Percentiles rank a stretch among this genome's conserved stretches.
phyloP scores from a whole-genome alignment of 441 rosid species.

The Erodium trifolium region DNA sequence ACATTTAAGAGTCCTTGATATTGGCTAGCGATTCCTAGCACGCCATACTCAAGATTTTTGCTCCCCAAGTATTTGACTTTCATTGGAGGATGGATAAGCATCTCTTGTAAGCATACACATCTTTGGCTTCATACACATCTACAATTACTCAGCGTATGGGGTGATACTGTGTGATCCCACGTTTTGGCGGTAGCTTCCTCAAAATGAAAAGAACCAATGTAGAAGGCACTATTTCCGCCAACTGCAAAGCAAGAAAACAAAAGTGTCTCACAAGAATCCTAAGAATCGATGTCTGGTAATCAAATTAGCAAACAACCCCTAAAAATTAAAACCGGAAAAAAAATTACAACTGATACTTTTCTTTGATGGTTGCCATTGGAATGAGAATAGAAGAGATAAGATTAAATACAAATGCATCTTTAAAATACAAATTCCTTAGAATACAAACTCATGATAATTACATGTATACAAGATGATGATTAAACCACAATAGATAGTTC shows the following conservation, averaged over 20 bases:
- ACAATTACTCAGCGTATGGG: constrained; percentile 44
- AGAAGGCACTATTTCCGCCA: constrained; percentile 82
- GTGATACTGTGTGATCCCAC: constrained; percentile 68
- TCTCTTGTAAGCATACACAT: constrained; percentile 11
- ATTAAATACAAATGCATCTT: no score
- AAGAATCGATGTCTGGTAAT: background rate
- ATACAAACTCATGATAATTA: no score
- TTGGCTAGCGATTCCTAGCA: background rate
- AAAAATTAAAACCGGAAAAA: no score
- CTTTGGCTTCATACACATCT: constrained; percentile 9
- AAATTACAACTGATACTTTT: no score
- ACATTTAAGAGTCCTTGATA: constrained; percentile 13
- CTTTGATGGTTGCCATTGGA: no score
- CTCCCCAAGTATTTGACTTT: constrained; percentile 7
- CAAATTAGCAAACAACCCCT: background rate
- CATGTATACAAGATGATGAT: no score
- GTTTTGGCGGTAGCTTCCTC: constrained; percentile 83
- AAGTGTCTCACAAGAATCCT: background rate
- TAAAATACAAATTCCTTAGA: no score
- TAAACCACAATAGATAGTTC: no score
- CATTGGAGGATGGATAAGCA: constrained; percentile 12
- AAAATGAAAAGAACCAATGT: constrained; percentile 71
- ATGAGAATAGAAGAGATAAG: no score
- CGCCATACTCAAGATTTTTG: constrained; percentile 3
- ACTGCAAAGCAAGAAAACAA: constrained; percentile 32